Evolutionary conservation across 2,329 filamentous ascomycete species (phyloP).

Genomic region (Fusarium oxysporum): DNA sequence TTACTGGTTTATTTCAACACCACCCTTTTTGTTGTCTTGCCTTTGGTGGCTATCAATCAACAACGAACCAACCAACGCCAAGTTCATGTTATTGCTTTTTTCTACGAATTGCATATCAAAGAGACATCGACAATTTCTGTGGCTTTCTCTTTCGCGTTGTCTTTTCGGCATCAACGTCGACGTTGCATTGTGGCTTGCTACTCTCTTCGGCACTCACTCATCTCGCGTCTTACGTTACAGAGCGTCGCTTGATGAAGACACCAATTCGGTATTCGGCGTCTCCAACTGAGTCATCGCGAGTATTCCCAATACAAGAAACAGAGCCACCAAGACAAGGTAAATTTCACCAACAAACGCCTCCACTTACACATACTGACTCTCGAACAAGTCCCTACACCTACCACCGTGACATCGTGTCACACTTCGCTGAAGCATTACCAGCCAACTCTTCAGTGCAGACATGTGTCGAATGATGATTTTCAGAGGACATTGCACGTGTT

Average conservation of each 20-base stretch:
- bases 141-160: not conserved
- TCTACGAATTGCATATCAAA: not conserved
- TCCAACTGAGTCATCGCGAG: constrained; percentile 18
- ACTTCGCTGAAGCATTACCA: constrained; percentile 1
- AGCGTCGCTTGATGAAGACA: constrained; percentile 25
- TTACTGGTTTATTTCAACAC: not conserved
- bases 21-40: not conserved
- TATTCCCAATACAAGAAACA: not conserved
- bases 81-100: not conserved
- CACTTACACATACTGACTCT: not conserved
- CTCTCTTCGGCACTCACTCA: not conserved
- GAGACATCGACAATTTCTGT: not conserved
- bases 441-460: not conserved
- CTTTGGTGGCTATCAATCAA: constrained; percentile 8
- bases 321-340: not conserved
- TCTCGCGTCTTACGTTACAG: constrained; percentile 19
- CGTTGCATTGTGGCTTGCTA: constrained; percentile 29
- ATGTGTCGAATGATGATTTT: constrained; percentile 64
- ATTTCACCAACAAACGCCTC: not conserved
- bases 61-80: not conserved
- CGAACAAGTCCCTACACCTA: not conserved
- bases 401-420: not conserved
- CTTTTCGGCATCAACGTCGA: constrained; percentile 1
- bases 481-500: constrained; percentile 57
- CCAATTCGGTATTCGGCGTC: constrained; percentile 9